A percentile compares a stretch with the other conserved stretches of the same genome.
These are phyloP conservation scores for Magnusiomyces suaveolens DNA, from an alignment of 1,139 yeast species.

Conservation along the genomic window DNA sequence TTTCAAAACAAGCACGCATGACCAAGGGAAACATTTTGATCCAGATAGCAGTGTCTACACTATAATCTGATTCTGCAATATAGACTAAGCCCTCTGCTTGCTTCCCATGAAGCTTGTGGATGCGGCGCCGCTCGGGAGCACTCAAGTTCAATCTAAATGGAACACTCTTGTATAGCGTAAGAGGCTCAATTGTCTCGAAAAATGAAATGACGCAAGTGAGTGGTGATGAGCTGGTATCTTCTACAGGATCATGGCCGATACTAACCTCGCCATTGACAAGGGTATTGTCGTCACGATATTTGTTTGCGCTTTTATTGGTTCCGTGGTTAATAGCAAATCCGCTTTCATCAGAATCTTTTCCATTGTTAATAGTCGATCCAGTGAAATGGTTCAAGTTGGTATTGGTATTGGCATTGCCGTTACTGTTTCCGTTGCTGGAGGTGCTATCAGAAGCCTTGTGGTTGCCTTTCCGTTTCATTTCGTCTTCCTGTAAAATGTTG, in stretches of 20 bases:
- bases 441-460: conserved; percentile 20
- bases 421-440: conserved; percentile 3
- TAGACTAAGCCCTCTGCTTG: conserved; percentile 55
- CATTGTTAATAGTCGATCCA: background rate
- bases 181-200: conserved; percentile 59
- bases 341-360: conserved; percentile 3
- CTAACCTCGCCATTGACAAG: background rate
- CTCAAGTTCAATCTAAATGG: conserved; percentile 57
- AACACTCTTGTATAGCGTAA: conserved; percentile 43
- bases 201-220: conserved; percentile 74
- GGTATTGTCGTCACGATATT: background rate
- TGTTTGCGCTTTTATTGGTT: background rate
- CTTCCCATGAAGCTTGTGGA: conserved; percentile 53
- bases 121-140: conserved; percentile 68
- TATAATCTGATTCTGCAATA: conserved; percentile 84
- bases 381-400: background rate
- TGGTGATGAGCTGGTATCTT: conserved; percentile 22
- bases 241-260: conserved; percentile 29
- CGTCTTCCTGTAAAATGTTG: conserved; percentile 37
- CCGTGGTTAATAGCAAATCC: conserved; percentile 45
- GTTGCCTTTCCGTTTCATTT: conserved; percentile 14
- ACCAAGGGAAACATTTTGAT: conserved; percentile 75
- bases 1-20: conserved; percentile 60
- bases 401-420: no score
- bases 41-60: conserved; percentile 95